Conservation (phyloP, 2,329 filamentous ascomycete species). For the Calonectria ilicicola region DNA sequence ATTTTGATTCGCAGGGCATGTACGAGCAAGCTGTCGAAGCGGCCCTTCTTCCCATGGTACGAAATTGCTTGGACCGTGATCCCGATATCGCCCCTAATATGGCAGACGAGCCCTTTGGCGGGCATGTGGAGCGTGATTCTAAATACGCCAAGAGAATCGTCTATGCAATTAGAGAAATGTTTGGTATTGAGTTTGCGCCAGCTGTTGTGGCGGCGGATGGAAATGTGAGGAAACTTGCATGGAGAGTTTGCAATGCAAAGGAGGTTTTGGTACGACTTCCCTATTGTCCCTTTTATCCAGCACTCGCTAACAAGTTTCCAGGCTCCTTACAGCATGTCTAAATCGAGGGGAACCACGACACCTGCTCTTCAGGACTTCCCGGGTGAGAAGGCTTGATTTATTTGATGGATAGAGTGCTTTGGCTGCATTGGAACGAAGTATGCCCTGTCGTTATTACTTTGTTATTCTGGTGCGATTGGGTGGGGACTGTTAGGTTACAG, state of each 20-base stretch:
- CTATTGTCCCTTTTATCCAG: background rate
- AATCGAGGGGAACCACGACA: slow-evolving; percentile 71
- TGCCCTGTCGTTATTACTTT: background rate
- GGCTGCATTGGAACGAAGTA: background rate
- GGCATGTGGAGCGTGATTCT: slow-evolving; percentile 84
- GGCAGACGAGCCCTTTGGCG: slow-evolving; percentile 85
- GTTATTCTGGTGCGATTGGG: background rate
- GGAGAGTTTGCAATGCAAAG: slow-evolving; percentile 96
- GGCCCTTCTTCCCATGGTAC: slow-evolving; percentile 83
- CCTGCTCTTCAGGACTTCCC: slow-evolving; percentile 60
- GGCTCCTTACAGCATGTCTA: slow-evolving; percentile 80
- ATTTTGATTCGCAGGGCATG: slow-evolving; percentile 68
- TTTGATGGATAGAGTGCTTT: background rate
- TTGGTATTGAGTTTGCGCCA: slow-evolving; percentile 94
- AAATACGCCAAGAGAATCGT: slow-evolving; percentile 93
- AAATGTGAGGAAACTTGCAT: slow-evolving; percentile 89
- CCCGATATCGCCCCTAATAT: slow-evolving; percentile 88
- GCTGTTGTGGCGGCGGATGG: slow-evolving; percentile 94
- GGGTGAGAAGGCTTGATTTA: slow-evolving; percentile 37
- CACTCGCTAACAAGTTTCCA: slow-evolving; percentile 46
- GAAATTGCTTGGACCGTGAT: slow-evolving; percentile 93
- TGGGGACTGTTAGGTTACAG: background rate
- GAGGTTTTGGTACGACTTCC: slow-evolving; percentile 81
- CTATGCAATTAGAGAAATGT: slow-evolving; percentile 96
- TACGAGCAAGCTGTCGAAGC: slow-evolving; percentile 79